phyloP scores from a whole-genome alignment of 495 filamentous ascomycete genomes.

The Penicillium fimorum region DNA sequence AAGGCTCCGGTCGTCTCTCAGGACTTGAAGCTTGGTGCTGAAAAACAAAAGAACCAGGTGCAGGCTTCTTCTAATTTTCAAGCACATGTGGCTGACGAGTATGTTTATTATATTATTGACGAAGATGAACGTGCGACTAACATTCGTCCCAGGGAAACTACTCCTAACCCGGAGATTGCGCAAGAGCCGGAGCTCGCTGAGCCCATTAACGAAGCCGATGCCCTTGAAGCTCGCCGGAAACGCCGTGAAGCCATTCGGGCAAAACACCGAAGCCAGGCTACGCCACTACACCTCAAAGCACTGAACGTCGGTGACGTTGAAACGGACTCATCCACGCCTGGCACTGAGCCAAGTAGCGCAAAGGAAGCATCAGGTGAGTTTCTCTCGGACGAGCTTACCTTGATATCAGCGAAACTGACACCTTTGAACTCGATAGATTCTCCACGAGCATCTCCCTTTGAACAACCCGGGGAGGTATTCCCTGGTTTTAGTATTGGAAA shows the following conservation, averaged over 20 bases:
- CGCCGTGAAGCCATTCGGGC: conserved; percentile 86
- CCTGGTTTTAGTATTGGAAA: conserved; percentile 55
- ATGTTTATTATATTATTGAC: conserved; percentile 26
- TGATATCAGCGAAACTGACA: conserved; percentile 6
- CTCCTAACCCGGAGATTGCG: conserved; percentile 14
- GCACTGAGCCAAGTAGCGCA: conserved; percentile 37
- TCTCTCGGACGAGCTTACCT: neutral
- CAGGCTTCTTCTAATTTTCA: conserved; percentile 35
- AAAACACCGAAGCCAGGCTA: conserved; percentile 70
- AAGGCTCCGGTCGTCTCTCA: conserved; percentile 53
- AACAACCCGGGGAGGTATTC: conserved; percentile 49
- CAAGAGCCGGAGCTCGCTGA: conserved; percentile 40
- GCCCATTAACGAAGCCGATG: conserved; percentile 69
- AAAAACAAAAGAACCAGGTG: conserved; percentile 62
- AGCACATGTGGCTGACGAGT: conserved; percentile 39
- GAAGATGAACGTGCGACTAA: conserved; percentile 11
- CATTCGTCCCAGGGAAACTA: conserved; percentile 11
- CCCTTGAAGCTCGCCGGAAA: conserved; percentile 83
- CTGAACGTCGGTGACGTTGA: conserved; percentile 59
- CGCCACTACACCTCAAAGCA: conserved; percentile 74
- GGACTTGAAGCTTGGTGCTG: conserved; percentile 61
- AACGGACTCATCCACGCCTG: conserved; percentile 54
- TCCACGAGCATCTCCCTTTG: conserved; percentile 42
- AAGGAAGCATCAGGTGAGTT: conserved; percentile 31
- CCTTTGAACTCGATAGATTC: conserved; percentile 14